Percentiles rank a stretch among this genome's conserved stretches.
Evolutionary conservation across 352 stramenopile species (phyloP).

Genomic region (Plasmopara halstedii): DNA sequence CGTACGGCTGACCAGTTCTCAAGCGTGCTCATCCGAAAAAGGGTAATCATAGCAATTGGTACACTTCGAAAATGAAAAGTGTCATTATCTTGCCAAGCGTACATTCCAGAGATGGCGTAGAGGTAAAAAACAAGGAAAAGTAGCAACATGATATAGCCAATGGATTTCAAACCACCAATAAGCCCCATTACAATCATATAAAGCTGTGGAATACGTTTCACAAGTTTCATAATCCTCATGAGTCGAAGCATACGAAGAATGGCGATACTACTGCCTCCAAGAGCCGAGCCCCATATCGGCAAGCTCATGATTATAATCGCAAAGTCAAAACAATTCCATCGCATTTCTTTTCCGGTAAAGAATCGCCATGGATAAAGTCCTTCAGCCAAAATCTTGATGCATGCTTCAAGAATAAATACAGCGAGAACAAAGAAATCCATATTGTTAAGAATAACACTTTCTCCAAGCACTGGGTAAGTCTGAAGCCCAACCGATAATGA

Average conservation of each 20-base stretch:
- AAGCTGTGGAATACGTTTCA: conserved; percentile 85
- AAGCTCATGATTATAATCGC: conserved; percentile 78
- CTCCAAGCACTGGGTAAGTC: conserved; percentile 49
- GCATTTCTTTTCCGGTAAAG: conserved; percentile 65
- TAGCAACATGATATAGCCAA: conserved; percentile 86
- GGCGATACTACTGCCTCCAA: conserved; percentile 64
- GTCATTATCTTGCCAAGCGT: conserved; percentile 83
- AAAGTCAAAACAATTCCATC: conserved; percentile 84
- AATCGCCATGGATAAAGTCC: conserved; percentile 64
- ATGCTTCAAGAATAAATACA: conserved; percentile 71
- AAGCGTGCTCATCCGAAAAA: conserved; percentile 76
- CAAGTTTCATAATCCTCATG: conserved; percentile 86
- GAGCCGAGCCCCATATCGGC: conserved; percentile 50
- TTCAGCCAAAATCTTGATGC: conserved; percentile 75
- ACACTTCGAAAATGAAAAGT: conserved; percentile 78
- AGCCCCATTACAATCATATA: conserved; percentile 89
- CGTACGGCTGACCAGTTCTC: conserved; percentile 74
- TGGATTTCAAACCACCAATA: conserved; percentile 80
- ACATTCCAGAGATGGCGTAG: conserved; percentile 88
- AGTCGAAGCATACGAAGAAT: conserved; percentile 83
- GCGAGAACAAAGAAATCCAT: conserved; percentile 59
- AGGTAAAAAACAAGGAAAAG: conserved; percentile 86
- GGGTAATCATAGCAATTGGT: conserved; percentile 74
- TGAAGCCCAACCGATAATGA: conserved; percentile 75
- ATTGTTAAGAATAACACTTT: conserved; percentile 39